Evolutionary conservation across 2,329 filamentous ascomycete species (phyloP), one percentile per base, ranked within the genome.

Genomic region (Aspergillus sp.): DNA sequence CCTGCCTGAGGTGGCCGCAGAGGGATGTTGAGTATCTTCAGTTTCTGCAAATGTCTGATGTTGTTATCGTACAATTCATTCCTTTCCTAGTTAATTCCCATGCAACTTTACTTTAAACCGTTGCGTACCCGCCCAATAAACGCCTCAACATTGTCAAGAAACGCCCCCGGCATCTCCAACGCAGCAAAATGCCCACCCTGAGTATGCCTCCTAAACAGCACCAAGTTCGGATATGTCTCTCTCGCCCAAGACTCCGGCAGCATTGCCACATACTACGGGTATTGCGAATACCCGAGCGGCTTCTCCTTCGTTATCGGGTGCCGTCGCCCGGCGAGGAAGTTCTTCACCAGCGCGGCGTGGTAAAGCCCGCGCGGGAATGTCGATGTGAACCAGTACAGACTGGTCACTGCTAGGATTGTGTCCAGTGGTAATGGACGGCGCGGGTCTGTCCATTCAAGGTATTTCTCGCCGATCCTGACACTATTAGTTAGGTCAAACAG

Each of bases 121-220:
- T 20, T 17, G 2, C 39, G 5, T 2, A 70, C 64, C 49, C 68
- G 64, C 9, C 65, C 54, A 11, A 73, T 62, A 59, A 75, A 76
- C 3, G 64, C 64, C 58, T 74, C 73, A 42, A 81, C 64, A 51
- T 79, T 78, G 11, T 72, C 73, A 59, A 80, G 77, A 45, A 83
- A 62, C 1, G 74, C 66, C 57, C 72, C 64, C 0, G 76, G 75
- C 20, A 77, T 74, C 41, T 80, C 77, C 9, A 77, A 66, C 0
- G 74, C 70, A 2, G 83, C 81, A 64, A 84, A 85, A 68, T 85
- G 83, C 0, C 83, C 83, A 15, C 83, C 83, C 64, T 73, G 66
- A 43, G 4, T 54, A 62, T 78, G 72, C n/a, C 69, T 54, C 26
- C 59, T 67, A 60, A 66, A 75, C 32, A 69, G 77, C 0, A 76